Evolutionary conservation across 2,329 filamentous ascomycete species (phyloP), one percentile per base, ranked within the genome.

Genomic region (Trichoderma sp.): DNA sequence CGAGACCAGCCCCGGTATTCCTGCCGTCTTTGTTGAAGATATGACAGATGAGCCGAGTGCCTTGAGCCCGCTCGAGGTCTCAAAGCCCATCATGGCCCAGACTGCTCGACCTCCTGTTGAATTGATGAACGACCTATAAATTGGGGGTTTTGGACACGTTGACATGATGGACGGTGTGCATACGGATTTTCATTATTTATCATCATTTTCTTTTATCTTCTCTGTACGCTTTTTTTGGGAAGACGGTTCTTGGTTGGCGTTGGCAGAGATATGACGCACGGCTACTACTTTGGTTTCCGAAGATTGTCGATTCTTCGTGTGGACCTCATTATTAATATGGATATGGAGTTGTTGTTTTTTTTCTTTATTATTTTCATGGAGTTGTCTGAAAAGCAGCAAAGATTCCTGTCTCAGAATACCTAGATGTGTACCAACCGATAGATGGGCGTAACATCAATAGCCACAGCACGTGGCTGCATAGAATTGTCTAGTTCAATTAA

Each of bases 11-110:
- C 86, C 88, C 6, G 83, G 86, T 62, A 80, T 92, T 76, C 90
- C 90, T 3, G 89, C 88, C 47, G 90, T 92, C 73, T 87, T 88
- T 47, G 89, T 92, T 14, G 89, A 92, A 76, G 90, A 92, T 77
- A 89, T 90, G 84, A 91, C 89, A 15, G 87, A 89, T 73, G 86
- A 84, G 73, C 85, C 85, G 2, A 81, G 82, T 34, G 82, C 81
- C 56, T 77, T 85, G 74, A 83, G 84, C 78, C 81, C 84, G 18
- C 75, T 85, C 64, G 79, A 84, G 70, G 79, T 71, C 73, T 76
- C 77, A 26, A 85, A 83, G 76, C 84, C 87, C 24, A 87, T 90
- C 73, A 79, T 86, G 81, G 86, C 87, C 28, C 88, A 91, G 76
- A 92, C 90, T 3, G 75, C 86, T 2, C 84, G 89, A 64, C 90